Base-by-base conservation (phyloP, 257 asterid genomes). In the Rubia yunnanensis region DNA sequence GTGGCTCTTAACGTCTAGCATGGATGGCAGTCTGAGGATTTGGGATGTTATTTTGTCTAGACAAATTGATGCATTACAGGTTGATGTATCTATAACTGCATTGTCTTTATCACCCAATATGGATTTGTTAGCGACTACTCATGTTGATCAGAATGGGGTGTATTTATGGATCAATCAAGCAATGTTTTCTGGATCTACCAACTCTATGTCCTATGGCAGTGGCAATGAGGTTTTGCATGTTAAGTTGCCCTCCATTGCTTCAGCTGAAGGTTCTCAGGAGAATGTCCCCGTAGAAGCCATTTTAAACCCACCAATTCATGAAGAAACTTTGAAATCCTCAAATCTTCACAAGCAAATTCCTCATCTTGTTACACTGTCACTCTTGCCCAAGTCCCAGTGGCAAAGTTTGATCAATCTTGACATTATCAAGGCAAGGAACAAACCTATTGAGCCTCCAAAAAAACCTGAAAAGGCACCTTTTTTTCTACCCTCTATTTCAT, bases 371-470 rank as follows among this genome's bases (percentile, higher is more conserved):
- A 86, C 96, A 31, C 95, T 88, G 62, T 91, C 96, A 1, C 71
- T 91, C 69, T 79, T 91, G 82, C 98, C 96, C 20, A 86, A 86
- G 83, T 83, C 90, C 69, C 95, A 88, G 81, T 91, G 98, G 98
- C 96, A 91, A 74, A 85, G 98, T 82, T 80, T 91, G 89, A 73
- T 88, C 81, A 91, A 88, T 79, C 82, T 91, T 70, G 98, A 91
- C 77, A 78, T 88, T 63, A 91, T 91, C 69, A 91, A 83, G 77
- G 92, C 81, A 58, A 80, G 96, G 74, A 88, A 91, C 80, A 88
- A 91, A 81, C 98, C 95, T n/a, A 82, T 91, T 63, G 96, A 91
- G 76, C 95, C 98, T 56, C 96, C 96, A 6, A 91, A 91, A 72
- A 91, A 91, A 76, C 96, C 98, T 20, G 98, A 88, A 70, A 88